Conservation (phyloP, 768 basidiomycete species). For the Mycena vulgaris region DNA sequence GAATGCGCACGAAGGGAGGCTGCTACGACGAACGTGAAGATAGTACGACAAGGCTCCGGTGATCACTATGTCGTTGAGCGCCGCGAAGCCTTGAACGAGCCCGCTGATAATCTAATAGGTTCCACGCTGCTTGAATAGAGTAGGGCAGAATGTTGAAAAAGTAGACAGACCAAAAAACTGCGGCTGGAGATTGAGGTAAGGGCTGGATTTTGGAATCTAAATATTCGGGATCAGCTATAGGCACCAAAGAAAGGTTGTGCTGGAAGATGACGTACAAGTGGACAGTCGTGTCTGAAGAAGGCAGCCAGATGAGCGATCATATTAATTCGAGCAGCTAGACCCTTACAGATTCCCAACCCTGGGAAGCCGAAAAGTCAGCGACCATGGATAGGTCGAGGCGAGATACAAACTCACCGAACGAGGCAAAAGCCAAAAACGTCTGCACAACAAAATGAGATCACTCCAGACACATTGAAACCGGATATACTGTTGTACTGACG, state of each 20-base stretch:
- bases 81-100: slow-evolving; percentile 33
- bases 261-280: slow-evolving; percentile 22
- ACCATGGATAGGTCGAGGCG: not conserved
- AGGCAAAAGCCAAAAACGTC: slow-evolving; percentile 11
- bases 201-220: slow-evolving; percentile 26
- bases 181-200: slow-evolving; percentile 26
- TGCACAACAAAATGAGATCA: not conserved
- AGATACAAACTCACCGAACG: slow-evolving; percentile 19
- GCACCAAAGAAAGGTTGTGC: not conserved
- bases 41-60: slow-evolving; percentile 26
- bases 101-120: slow-evolving; percentile 25
- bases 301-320: not conserved
- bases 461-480: not conserved
- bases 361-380: not conserved
- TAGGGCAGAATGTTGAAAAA: no score
- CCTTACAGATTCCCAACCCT: slow-evolving; percentile 29
- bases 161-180: slow-evolving; percentile 23
- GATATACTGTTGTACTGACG: slow-evolving; percentile 8
- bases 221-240: not conserved
- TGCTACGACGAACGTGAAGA: slow-evolving; percentile 18
- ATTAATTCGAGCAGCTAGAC: not conserved
- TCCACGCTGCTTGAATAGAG: not conserved
- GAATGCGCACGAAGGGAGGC: slow-evolving; percentile 22
- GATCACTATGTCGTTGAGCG: slow-evolving; percentile 32
- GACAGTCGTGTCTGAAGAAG: slow-evolving; percentile 29